phyloP scores from a whole-genome alignment of 495 filamentous ascomycete species.

The Penicillium verhagenii region DNA sequence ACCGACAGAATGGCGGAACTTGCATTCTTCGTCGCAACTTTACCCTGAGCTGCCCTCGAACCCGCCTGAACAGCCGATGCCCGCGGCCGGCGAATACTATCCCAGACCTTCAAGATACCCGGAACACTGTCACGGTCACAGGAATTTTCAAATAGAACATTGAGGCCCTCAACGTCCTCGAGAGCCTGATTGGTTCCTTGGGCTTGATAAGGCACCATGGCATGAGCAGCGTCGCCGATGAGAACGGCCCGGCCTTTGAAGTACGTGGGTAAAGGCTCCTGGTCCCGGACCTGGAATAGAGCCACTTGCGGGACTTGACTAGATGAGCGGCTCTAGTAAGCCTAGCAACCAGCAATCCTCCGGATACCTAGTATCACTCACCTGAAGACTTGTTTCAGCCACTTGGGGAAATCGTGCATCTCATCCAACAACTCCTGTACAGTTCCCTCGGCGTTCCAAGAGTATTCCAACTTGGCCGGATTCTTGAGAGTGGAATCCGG shows the following conservation, averaged over 20 bases:
- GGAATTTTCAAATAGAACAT: neutral
- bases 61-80: too few species aligned
- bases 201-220: conserved; percentile 6
- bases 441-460: neutral
- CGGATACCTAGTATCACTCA: too few species aligned
- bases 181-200: conserved; percentile 8
- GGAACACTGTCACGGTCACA: neutral
- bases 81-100: too few species aligned
- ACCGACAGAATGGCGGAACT: too few species aligned
- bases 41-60: too few species aligned
- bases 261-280: neutral
- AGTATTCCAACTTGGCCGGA: neutral
- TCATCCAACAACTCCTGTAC: neutral
- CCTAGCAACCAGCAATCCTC: too few species aligned
- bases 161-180: conserved; percentile 1
- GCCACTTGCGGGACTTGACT: too few species aligned
- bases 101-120: neutral
- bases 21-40: too few species aligned
- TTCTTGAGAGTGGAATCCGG: neutral
- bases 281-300: too few species aligned
- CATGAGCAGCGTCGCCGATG: conserved; percentile 6
- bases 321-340: too few species aligned
- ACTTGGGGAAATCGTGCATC: neutral
- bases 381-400: neutral
- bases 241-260: neutral